Conservation (phyloP, 2,329 filamentous ascomycete genomes). For the Monosporascus sp. region DNA sequence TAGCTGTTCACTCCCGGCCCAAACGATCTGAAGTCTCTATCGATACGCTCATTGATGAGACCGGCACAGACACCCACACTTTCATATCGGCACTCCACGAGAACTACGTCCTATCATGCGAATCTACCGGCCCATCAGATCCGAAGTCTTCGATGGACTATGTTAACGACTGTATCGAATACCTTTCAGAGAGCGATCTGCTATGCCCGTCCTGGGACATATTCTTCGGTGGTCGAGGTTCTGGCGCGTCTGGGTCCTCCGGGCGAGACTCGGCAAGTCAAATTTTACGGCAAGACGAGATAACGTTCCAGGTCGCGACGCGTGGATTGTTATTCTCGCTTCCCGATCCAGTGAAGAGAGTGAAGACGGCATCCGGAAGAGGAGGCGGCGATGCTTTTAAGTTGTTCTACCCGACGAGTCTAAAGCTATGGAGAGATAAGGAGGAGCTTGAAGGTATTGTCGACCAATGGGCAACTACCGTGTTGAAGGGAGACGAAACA, state of each 20-base stretch:
- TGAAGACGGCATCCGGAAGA: constrained; percentile 40
- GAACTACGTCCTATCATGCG: constrained; percentile 86
- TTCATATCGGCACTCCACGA: constrained; percentile 90
- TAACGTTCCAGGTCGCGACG: constrained; percentile 86
- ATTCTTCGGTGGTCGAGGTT: constrained; percentile 60
- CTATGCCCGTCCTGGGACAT: constrained; percentile 69
- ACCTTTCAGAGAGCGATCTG: constrained; percentile 82
- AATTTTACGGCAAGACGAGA: constrained; percentile 83
- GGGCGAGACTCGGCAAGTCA: constrained; percentile 62
- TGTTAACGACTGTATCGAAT: constrained; percentile 79
- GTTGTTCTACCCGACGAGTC: constrained; percentile 86
- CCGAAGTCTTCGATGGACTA: constrained; percentile 65
- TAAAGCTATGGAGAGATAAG: constrained; percentile 76
- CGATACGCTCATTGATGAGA: constrained; percentile 83
- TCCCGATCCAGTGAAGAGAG: constrained; percentile 79
- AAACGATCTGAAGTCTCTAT: constrained; percentile 62
- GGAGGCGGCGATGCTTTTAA: constrained; percentile 62
- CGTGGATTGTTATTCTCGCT: constrained; percentile 81
- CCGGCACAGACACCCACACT: constrained; percentile 84
- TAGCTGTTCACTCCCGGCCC: constrained; percentile 53
- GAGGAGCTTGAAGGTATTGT: constrained; percentile 77
- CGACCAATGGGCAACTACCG: constrained; percentile 61
- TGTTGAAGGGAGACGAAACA: constrained; percentile 50
- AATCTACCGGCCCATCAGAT: constrained; percentile 45
- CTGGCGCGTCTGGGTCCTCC: constrained; percentile 38